Evolutionary conservation across 148 eudicot genomes (phyloP).

Genomic region (Pharnaceum exiguum): DNA sequence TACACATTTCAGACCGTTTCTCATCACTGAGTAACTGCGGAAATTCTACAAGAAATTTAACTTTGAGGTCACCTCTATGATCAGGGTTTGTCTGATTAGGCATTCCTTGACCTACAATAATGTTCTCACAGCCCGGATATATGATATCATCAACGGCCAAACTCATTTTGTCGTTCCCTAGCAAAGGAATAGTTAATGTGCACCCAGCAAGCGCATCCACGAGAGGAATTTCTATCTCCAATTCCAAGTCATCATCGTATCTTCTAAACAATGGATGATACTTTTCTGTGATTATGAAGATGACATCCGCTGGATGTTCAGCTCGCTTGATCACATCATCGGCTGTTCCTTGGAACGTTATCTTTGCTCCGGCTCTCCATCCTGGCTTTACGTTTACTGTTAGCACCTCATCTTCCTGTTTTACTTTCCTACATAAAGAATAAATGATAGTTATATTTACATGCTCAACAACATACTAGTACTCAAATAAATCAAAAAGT

Average conservation of each 20-base stretch:
- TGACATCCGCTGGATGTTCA: constrained; percentile 31
- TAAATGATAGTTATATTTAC: neutral
- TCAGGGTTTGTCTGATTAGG: constrained; percentile 36
- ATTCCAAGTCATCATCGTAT: constrained; percentile 46
- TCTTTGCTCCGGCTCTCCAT: constrained; percentile 60
- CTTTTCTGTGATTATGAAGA: constrained; percentile 41
- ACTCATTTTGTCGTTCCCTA: constrained; percentile 31
- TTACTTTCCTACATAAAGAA: constrained; percentile 28
- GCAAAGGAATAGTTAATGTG: constrained; percentile 33
- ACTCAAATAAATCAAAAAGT: too few relatives aligned
- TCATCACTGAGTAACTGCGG: constrained; percentile 34
- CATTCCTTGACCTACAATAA: constrained; percentile 58
- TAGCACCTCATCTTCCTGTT: constrained; percentile 37
- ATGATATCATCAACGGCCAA: constrained; percentile 40
- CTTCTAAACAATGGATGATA: constrained; percentile 34
- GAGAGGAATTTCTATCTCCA: constrained; percentile 38
- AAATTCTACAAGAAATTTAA: constrained; percentile 41
- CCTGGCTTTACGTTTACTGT: constrained; percentile 60
- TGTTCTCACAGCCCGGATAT: constrained; percentile 44
- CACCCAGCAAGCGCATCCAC: constrained; percentile 50
- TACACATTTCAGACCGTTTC: constrained; percentile 31
- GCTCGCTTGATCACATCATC: constrained; percentile 29
- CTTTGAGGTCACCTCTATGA: constrained; percentile 42
- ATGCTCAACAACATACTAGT: too few relatives aligned
- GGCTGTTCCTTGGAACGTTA: constrained; percentile 42